These are phyloP conservation scores for Pyrenochaeta sp. DNA, from an alignment of 2,329 filamentous ascomycete genomes.

Conservation along the genomic window DNA sequence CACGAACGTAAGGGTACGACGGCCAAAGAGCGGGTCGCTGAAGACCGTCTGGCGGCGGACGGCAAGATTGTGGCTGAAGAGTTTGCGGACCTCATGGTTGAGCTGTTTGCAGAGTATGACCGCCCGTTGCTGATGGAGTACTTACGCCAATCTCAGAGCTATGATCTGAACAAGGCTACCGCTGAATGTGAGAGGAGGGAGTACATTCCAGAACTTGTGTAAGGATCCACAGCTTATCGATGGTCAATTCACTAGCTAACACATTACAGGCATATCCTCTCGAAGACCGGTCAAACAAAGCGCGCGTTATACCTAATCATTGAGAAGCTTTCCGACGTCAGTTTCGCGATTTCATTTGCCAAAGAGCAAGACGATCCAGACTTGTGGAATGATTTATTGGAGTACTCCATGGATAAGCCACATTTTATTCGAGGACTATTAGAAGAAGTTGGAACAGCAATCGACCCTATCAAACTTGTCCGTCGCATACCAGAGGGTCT, in stretches of 20 bases:
- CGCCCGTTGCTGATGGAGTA: conserved; percentile 84
- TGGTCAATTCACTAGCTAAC: conserved; percentile 23
- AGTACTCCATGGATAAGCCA: conserved; percentile 98
- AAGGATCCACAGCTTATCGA: conserved; percentile 22
- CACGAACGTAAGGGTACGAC: conserved; percentile 53
- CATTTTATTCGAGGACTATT: conserved; percentile 91
- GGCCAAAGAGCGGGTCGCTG: conserved; percentile 50
- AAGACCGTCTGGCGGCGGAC: conserved; percentile 60
- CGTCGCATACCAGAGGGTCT: conserved; percentile 90
- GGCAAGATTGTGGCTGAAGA: conserved; percentile 78
- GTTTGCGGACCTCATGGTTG: conserved; percentile 86
- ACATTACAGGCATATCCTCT: conserved; percentile 74
- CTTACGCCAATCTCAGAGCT: conserved; percentile 82
- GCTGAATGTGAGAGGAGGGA: conserved; percentile 79
- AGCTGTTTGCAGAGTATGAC: conserved; percentile 86
- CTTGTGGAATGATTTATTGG: conserved; percentile 91
- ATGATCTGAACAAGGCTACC: conserved; percentile 83
- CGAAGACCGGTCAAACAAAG: conserved; percentile 94
- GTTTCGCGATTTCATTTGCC: conserved; percentile 91
- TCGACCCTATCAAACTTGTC: conserved; percentile 90
- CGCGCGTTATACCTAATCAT: conserved; percentile 92
- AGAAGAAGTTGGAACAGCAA: conserved; percentile 91
- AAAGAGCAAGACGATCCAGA: conserved; percentile 93
- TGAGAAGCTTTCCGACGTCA: conserved; percentile 88
- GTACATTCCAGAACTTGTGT: conserved; percentile 90